A percentile compares a stretch with the other conserved stretches of the same genome.
These are phyloP conservation scores for Citrus sp. DNA, from an alignment of 345 rosid genomes.

Conservation along the genomic window DNA sequence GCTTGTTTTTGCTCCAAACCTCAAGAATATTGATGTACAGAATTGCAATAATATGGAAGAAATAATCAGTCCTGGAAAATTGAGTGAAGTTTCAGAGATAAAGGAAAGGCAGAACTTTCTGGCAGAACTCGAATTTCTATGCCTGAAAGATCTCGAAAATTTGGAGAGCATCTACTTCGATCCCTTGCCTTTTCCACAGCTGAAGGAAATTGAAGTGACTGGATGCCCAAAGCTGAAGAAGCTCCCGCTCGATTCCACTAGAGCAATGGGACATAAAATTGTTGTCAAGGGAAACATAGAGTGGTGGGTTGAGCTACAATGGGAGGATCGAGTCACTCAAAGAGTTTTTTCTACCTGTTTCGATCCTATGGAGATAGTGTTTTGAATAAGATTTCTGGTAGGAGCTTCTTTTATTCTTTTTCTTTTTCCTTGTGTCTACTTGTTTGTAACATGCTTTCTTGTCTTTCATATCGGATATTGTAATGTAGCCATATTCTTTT, in stretches of 20 bases:
- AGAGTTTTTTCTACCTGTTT: not conserved
- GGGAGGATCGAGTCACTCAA: not conserved
- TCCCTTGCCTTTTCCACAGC: conserved; percentile 15
- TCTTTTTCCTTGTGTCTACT: not conserved
- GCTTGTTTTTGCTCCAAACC: conserved; percentile 23
- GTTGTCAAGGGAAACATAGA: not conserved
- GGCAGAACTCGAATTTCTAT: conserved; percentile 14
- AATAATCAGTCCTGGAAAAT: conserved; percentile 14
- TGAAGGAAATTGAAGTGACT: not conserved
- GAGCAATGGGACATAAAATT: not conserved
- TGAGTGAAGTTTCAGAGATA: not conserved
- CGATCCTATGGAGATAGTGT: not conserved
- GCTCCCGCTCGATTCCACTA: not conserved
- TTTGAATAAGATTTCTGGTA: not conserved
- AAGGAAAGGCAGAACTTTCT: conserved; percentile 2
- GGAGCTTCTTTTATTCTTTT: not conserved
- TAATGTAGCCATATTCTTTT: no score
- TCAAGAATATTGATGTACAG: not conserved
- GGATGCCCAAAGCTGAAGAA: not conserved
- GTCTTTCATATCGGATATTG: not conserved
- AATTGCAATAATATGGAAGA: conserved; percentile 17
- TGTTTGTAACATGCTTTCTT: not conserved
- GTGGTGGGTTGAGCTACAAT: not conserved
- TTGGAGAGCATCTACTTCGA: conserved; percentile 20
- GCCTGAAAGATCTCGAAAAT: not conserved